phyloP scores from a whole-genome alignment of 2,329 filamentous ascomycete genomes.

The Penicillium sp. region DNA sequence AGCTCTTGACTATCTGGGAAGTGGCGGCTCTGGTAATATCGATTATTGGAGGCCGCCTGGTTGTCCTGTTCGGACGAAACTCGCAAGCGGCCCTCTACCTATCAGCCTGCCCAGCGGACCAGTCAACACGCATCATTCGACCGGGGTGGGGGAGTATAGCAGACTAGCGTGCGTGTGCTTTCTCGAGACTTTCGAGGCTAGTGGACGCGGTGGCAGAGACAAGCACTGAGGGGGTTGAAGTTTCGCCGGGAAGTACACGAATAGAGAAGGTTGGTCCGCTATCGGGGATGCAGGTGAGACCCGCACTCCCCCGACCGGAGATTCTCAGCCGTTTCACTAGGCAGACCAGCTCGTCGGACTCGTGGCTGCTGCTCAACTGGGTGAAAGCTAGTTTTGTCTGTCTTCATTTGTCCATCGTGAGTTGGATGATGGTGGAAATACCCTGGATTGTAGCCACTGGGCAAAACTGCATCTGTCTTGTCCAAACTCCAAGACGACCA shows the following conservation, averaged over 20 bases:
- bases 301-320: not conserved
- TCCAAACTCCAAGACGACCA: too few species aligned
- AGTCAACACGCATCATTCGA: too few species aligned
- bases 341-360: not conserved
- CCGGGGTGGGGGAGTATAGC: not conserved
- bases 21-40: not conserved
- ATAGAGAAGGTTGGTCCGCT: not conserved
- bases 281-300: not conserved
- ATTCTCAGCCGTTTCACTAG: not conserved
- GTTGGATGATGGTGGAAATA: too few species aligned
- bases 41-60: not conserved
- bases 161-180: not conserved
- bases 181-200: too few species aligned
- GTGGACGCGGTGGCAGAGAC: not conserved
- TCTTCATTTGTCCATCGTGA: too few species aligned
- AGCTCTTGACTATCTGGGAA: constrained; percentile 7
- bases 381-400: too few species aligned
- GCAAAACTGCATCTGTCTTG: too few species aligned
- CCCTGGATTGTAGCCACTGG: too few species aligned
- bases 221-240: not conserved
- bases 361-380: not conserved
- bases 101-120: not conserved
- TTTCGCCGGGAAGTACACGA: too few species aligned
- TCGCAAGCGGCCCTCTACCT: too few species aligned
- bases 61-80: too few species aligned